A percentile compares a stretch with the other conserved stretches of the same genome.
These are phyloP conservation scores for Chlorella sorokiniana DNA, from an alignment of 139 green algal species.

Conservation along the genomic window DNA sequence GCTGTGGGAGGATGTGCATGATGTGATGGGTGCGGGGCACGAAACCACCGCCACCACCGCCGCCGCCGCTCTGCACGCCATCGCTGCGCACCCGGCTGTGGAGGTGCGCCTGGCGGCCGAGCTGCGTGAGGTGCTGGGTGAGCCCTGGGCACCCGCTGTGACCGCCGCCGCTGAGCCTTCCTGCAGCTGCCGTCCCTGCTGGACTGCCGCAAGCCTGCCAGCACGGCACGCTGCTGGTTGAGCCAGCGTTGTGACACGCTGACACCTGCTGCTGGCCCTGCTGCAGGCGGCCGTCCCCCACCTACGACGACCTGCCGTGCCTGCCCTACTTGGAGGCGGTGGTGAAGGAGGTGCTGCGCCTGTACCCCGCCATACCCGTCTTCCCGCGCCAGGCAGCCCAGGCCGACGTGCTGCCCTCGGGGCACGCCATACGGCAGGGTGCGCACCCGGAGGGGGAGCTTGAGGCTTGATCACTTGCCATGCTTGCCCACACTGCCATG, in stretches of 20 bases:
- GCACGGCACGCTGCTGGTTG: no score
- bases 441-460: neutral
- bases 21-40: constrained; percentile 78
- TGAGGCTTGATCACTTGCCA: neutral
- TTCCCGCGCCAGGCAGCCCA: constrained; percentile 64
- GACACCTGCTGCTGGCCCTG: no score
- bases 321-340: constrained; percentile 52
- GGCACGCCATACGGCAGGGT: constrained; percentile 44
- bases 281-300: constrained; percentile 11
- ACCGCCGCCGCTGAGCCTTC: no score
- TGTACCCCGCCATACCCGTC: constrained; percentile 77
- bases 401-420: constrained; percentile 63
- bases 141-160: neutral
- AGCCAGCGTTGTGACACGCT: no score
- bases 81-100: constrained; percentile 61
- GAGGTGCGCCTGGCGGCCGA: constrained; percentile 54
- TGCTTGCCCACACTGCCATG: neutral
- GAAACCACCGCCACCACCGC: constrained; percentile 75
- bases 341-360: constrained; percentile 57
- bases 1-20: constrained; percentile 78
- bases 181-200: no score
- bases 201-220: no score
- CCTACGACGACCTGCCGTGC: constrained; percentile 39
- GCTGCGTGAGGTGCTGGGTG: constrained; percentile 56
- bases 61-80: constrained; percentile 62